phyloP scores from a whole-genome alignment of 1,139 yeast species.

The Candida freyschussii region DNA sequence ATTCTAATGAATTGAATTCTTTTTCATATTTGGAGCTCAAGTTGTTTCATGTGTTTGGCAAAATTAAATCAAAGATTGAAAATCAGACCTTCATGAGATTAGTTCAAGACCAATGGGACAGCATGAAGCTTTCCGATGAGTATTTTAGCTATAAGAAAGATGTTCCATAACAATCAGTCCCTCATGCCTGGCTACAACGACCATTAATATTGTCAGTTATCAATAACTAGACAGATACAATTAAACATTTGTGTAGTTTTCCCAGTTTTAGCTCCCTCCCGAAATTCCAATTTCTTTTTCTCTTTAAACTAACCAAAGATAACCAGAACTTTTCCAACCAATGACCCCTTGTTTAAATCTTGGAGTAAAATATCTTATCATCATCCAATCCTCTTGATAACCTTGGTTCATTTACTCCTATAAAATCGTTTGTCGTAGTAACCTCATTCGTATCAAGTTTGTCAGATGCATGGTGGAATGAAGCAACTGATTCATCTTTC shows the following conservation, averaged over 20 bases:
- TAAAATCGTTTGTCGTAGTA: conserved; percentile 22
- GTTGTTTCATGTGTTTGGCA: conserved; percentile 4
- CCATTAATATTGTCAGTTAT: no score
- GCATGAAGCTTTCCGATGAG: conserved; percentile 5
- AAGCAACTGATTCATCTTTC: conserved; percentile 17
- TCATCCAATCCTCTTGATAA: conserved; percentile 3
- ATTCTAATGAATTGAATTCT: conserved; percentile 3
- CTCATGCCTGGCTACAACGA: no score
- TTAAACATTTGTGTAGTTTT: no score
- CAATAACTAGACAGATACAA: no score
- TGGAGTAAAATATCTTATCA: conserved; percentile 11
- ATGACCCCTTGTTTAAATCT: no score
- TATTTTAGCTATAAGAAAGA: conserved; percentile 2
- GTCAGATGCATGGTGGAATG: conserved; percentile 15
- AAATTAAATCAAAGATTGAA: conserved; percentile 2
- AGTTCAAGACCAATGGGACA: conserved; percentile 14
- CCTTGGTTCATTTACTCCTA: conserved; percentile 6
- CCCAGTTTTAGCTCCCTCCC: no score
- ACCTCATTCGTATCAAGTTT: conserved; percentile 8
- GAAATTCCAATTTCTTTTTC: no score
- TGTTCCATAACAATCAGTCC: no score
- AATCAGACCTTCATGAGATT: conserved; percentile 2
- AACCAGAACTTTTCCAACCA: no score
- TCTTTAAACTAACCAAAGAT: no score
- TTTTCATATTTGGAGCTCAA: conserved; percentile 9